Percentiles rank a stretch among this genome's conserved stretches.
phyloP scores from a whole-genome alignment of 2,329 filamentous ascomycete genomes.

The Aspergillus tamarii region DNA sequence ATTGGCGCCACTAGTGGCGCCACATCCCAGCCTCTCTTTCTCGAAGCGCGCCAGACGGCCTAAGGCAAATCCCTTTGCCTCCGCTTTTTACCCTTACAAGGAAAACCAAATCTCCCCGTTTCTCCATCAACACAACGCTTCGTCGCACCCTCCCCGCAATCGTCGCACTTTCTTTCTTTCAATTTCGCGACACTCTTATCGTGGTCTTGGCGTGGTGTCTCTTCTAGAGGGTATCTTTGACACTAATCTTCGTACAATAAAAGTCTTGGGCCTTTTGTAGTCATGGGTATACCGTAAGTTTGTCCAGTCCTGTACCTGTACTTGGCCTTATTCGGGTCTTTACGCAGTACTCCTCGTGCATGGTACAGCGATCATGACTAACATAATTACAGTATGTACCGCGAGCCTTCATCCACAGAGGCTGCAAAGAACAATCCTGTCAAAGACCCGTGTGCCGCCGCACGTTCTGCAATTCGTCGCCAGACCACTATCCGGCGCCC shows the following conservation, averaged over 20 bases:
- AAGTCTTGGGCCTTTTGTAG: constrained; percentile 11
- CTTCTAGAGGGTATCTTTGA: not conserved
- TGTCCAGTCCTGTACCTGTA: constrained; percentile 10
- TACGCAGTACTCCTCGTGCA: constrained; percentile 20
- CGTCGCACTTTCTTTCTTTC: constrained; percentile 18
- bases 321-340: constrained; percentile 6
- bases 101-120: constrained; percentile 30
- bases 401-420: constrained; percentile 54
- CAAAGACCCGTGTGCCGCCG: constrained; percentile 58
- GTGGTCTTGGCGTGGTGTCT: constrained; percentile 9
- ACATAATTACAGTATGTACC: constrained; percentile 54
- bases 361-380: constrained; percentile 22
- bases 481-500: constrained; percentile 43
- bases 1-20: constrained; percentile 11
- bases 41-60: constrained; percentile 15
- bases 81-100: constrained; percentile 27
- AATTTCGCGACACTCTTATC: constrained; percentile 16
- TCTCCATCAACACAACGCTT: constrained; percentile 26
- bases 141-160: constrained; percentile 23
- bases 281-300: constrained; percentile 50
- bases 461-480: constrained; percentile 63
- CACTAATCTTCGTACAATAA: not conserved
- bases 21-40: constrained; percentile 20
- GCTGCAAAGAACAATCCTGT: constrained; percentile 43
- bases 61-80: constrained; percentile 24